Base-by-base conservation (phyloP, 176 grass and related monocot genomes). In the Eragrostis nindensis region DNA sequence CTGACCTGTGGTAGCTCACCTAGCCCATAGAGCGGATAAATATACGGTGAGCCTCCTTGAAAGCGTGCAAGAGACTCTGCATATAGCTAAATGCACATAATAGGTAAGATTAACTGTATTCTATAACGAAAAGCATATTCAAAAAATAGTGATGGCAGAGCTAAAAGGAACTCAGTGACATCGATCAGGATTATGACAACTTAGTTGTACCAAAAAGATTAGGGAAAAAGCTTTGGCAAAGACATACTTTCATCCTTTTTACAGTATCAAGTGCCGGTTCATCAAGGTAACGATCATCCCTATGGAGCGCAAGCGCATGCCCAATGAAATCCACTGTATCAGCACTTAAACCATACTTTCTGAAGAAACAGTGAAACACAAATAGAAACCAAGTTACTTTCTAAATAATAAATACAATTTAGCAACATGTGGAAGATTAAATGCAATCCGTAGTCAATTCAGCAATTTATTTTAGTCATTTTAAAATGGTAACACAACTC, bases 221-320 rank as follows among this genome's bases (percentile, higher is more conserved):
- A 73, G 14, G 14, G 41, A 66, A 72, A 8, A 67, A 38, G 27
- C 18, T 64, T 59, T 76, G 18, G 8, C 27, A 65, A 85, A 84
- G 19, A 83, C 85, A 84, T 92, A 97, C 94, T 87, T 97, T 97
- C 87, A 97, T 97, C 79, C 91, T 92, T 88, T 94, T 94, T 40
- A 97, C 89, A 63, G 94, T 97, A 89, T 94, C 91, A 82, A 97
- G 85, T 84, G 94, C 91, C 5, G 89, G 91, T 74, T 97, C 91
- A 86, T 94, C 25, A 2, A 97, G 89, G 62, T 94, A 92, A 11
- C 71, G 77, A 77, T 97, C 94, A 65, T 97, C 90, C 64, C 94
- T 93, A 85, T 97, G 88, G 82, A 97, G 94, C 61, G 94, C 90
- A 75, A 97, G 65, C 7, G 94, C 91, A 83, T 97, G 94, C 24